A percentile compares a stretch with the other conserved stretches of the same genome.
phyloP scores from a whole-genome alignment of 2,329 filamentous ascomycete genomes.

The Diplocarpon rosae region DNA sequence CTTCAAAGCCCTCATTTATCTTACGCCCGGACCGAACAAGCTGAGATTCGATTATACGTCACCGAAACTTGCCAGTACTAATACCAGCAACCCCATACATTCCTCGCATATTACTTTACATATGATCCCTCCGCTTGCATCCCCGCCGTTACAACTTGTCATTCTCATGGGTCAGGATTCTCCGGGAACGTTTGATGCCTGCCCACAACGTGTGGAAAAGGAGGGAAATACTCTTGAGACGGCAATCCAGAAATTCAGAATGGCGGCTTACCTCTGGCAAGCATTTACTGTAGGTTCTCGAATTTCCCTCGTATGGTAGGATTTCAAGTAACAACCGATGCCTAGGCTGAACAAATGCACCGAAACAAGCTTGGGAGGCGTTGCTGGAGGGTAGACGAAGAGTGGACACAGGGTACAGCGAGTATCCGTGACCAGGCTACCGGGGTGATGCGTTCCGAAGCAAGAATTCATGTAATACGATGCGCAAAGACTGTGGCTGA shows the following conservation, averaged over 20 bases:
- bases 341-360: conserved; percentile 76
- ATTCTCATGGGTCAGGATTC: conserved; percentile 85
- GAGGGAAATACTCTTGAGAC: conserved; percentile 75
- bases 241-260: conserved; percentile 82
- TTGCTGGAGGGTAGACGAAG: conserved; percentile 84
- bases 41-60: conserved; percentile 81
- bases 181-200: conserved; percentile 70
- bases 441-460: conserved; percentile 76
- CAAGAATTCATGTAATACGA: conserved; percentile 77
- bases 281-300: conserved; percentile 54
- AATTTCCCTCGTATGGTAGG: background rate
- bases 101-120: conserved; percentile 73
- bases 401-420: conserved; percentile 78
- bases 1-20: conserved; percentile 84
- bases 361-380: conserved; percentile 77
- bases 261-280: conserved; percentile 95
- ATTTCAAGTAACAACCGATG: background rate
- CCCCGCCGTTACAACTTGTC: conserved; percentile 80
- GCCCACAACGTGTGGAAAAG: conserved; percentile 60
- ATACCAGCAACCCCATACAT: conserved; percentile 58
- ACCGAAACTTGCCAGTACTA: conserved; percentile 64
- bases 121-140: conserved; percentile 67
- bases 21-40: conserved; percentile 73
- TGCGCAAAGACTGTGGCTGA: conserved; percentile 76
- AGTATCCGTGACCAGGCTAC: conserved; percentile 62